Evolutionary conservation across 2,329 filamentous ascomycete genomes (phyloP).

Genomic region (Diaporthe citriasiana): DNA sequence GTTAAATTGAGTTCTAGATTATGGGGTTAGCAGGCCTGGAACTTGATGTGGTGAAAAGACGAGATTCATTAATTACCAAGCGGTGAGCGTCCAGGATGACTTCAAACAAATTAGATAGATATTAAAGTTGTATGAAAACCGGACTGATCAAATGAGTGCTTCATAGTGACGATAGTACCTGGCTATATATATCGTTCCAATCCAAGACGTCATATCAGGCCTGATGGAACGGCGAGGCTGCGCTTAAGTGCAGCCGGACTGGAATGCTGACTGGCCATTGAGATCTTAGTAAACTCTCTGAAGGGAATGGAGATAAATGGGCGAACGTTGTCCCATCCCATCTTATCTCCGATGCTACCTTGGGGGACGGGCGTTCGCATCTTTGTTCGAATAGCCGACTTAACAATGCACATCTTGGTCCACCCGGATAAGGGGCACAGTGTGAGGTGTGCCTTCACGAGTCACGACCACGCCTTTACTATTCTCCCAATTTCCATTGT

Average conservation of each 20-base stretch:
- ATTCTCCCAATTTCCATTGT: too few species aligned
- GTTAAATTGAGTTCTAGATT: conserved; percentile 29
- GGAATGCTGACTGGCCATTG: conserved; percentile 3
- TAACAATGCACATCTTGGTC: background rate
- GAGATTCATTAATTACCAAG: background rate
- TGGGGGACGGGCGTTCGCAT: background rate
- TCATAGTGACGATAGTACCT: conserved; percentile 19
- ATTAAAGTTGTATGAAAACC: background rate
- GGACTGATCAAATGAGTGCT: background rate
- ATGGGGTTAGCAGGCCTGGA: background rate
- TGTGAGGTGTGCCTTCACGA: background rate
- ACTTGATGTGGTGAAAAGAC: background rate
- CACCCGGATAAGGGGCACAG: background rate
- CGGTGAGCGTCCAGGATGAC: background rate
- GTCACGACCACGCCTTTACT: background rate
- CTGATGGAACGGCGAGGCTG: background rate
- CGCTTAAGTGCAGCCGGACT: background rate
- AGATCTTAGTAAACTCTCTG: conserved; percentile 1
- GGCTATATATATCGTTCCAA: background rate
- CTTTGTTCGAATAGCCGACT: conserved; percentile 12
- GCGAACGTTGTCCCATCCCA: background rate
- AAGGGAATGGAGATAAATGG: background rate
- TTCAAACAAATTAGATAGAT: background rate
- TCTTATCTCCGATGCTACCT: conserved; percentile 13
- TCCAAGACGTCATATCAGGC: conserved; percentile 35